Base-by-base conservation (phyloP, 768 basidiomycete genomes). In the Mycena rebaudengoi region DNA sequence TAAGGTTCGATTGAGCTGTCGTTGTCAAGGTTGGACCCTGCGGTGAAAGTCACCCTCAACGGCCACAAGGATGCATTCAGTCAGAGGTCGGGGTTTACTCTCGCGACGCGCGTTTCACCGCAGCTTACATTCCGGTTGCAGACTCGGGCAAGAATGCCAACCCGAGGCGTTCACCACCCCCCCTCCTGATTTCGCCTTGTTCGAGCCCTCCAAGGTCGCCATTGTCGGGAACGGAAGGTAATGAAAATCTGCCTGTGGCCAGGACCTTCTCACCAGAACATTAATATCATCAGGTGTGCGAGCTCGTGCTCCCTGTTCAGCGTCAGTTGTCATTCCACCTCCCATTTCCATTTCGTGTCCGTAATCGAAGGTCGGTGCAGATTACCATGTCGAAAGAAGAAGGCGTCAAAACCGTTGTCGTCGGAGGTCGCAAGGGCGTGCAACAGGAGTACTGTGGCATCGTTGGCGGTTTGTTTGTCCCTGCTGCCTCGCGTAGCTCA, bases 371-470 rank as follows among this genome's bases (percentile, higher is more conserved):
- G 51, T 28, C n/a, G n/a, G 30, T 70, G 65, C 72, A 88, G 86
- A 82, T 88, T 61, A 85, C 86, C 21, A 86, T 88, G 86, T 71
- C 81, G 3, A 88, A 88, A 70, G 76, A 81, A 50, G 85, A 88
- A 61, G 85, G 85, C 37, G 82, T 81, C 28, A 84, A 76, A 68
- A 86, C 83, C 18, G 83, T 86, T 21, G 86, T 88, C 10, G 71
- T 86, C 26, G 86, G 86, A 23, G 87, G 86, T 30, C 82, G 79
- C 65, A 70, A 76, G 7, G 79, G 73, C 52, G 74, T 82, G 11
- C 72, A 74, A 41, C 87, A 88, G 68, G 79, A 87, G 68, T 88
- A 87, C 68, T 86, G 85, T 65, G 88, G 87, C 26, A 86, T 81
- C 28, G 86, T 88, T 30, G 86, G 87, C 28, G 87, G 64, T 65